Percentiles rank a stretch among this genome's conserved stretches.
Conservation (phyloP, 2,329 filamentous ascomycete genomes). For the Phoma sp. region DNA sequence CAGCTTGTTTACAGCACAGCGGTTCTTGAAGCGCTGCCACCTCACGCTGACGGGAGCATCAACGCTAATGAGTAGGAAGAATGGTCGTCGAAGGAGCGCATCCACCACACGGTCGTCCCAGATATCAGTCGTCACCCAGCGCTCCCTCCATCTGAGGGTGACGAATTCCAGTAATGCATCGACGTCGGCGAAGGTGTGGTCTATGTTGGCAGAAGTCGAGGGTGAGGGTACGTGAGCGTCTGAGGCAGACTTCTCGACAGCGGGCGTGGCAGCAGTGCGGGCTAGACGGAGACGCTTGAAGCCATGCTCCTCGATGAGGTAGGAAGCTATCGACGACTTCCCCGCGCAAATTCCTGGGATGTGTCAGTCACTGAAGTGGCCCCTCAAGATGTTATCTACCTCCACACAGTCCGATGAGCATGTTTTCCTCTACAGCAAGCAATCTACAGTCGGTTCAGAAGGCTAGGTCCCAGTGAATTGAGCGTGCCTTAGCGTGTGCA, state of each 20-base stretch:
- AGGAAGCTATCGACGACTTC: conserved; percentile 87
- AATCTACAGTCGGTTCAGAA: background rate
- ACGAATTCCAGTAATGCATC: conserved; percentile 81
- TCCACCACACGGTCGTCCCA: conserved; percentile 76
- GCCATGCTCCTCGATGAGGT: conserved; percentile 81
- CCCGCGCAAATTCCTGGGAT: conserved; percentile 84
- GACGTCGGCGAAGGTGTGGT: conserved; percentile 55
- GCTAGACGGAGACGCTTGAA: conserved; percentile 76
- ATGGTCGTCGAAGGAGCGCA: conserved; percentile 77
- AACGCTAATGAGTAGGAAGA: conserved; percentile 90
- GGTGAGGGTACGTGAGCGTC: conserved; percentile 32
- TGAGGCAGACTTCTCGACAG: conserved; percentile 49
- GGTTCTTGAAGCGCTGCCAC: conserved; percentile 76
- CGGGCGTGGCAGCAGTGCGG: conserved; percentile 44
- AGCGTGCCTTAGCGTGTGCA: conserved; percentile 24
- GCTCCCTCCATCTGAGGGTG: conserved; percentile 79
- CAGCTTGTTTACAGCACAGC: conserved; percentile 57
- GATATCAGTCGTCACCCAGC: conserved; percentile 87
- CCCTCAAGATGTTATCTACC: conserved; percentile 27
- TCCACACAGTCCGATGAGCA: conserved; percentile 77
- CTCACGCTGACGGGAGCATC: conserved; percentile 86
- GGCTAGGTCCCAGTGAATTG: background rate
- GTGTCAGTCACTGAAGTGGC: conserved; percentile 19
- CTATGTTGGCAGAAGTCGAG: conserved; percentile 24
- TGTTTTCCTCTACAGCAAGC: conserved; percentile 41